These are phyloP conservation scores for Teunomyces cretensis DNA, from an alignment of 805 yeast genomes.

Conservation along the genomic window DNA sequence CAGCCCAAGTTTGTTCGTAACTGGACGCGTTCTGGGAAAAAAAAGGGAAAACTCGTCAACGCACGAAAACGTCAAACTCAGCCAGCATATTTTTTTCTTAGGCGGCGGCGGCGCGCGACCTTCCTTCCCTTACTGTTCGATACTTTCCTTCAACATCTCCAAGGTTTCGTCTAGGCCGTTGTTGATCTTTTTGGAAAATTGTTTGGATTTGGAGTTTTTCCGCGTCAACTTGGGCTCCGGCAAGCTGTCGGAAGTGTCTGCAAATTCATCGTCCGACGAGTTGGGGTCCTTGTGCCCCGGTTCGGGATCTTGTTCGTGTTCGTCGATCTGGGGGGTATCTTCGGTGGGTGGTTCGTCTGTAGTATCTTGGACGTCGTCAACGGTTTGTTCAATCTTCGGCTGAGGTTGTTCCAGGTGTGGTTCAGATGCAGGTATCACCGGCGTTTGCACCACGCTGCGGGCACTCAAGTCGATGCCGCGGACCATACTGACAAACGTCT, in stretches of 20 bases:
- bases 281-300: background rate
- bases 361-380: no score
- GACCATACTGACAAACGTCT: constrained; percentile 9
- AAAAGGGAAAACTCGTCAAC: no score
- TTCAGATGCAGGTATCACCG: constrained; percentile 3
- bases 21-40: no score
- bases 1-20: no score
- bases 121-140: constrained; percentile 18
- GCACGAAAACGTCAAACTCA: no score
- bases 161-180: constrained; percentile 37
- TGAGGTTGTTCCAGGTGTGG: no score
- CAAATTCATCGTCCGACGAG: constrained; percentile 17
- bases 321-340: background rate
- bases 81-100: no score
- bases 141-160: constrained; percentile 39
- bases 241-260: constrained; percentile 14
- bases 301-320: background rate
- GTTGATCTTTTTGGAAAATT: constrained; percentile 33
- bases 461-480: background rate
- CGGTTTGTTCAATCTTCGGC: background rate
- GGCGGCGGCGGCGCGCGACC: no score
- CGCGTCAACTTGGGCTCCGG: constrained; percentile 16
- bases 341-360: no score
- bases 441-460: constrained; percentile 1
- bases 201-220: constrained; percentile 33